Evolutionary conservation across 345 rosid genomes (phyloP).

Genomic region (Ceriops zippeliana): DNA sequence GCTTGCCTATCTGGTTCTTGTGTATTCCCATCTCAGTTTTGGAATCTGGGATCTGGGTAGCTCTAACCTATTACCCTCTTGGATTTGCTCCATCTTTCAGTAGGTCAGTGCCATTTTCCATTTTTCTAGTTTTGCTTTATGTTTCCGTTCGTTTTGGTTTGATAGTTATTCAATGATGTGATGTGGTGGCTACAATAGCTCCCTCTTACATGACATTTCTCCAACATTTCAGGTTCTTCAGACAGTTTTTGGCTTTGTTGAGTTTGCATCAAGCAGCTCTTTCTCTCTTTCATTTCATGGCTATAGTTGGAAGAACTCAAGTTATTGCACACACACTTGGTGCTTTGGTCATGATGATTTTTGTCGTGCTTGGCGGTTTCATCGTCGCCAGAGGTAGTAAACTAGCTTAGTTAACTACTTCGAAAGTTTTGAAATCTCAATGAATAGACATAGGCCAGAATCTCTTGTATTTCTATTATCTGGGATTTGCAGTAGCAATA

Average conservation of each 20-base stretch:
- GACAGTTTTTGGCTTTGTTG: background rate
- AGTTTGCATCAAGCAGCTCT: conserved; percentile 1
- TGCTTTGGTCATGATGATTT: background rate
- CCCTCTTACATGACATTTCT: no score
- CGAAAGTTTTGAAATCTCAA: background rate
- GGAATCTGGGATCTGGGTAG: conserved; percentile 62
- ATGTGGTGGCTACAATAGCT: no score
- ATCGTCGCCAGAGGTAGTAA: background rate
- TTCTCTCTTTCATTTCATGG: background rate
- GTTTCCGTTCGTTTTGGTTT: no score
- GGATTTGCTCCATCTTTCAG: conserved; percentile 66
- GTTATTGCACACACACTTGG: conserved; percentile 2
- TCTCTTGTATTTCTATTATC: background rate
- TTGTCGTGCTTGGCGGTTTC: background rate
- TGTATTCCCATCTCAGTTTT: conserved; percentile 61
- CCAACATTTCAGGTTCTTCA: background rate
- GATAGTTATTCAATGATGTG: no score
- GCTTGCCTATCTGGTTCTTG: conserved; percentile 57
- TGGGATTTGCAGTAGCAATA: background rate
- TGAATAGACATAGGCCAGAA: background rate
- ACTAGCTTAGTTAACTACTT: background rate
- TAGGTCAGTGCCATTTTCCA: conserved; percentile 35
- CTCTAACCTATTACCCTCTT: conserved; percentile 55
- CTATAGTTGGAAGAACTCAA: background rate
- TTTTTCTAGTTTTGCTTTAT: no score